Conservation (phyloP, 768 basidiomycete species). For the Pluteus cervinus region DNA sequence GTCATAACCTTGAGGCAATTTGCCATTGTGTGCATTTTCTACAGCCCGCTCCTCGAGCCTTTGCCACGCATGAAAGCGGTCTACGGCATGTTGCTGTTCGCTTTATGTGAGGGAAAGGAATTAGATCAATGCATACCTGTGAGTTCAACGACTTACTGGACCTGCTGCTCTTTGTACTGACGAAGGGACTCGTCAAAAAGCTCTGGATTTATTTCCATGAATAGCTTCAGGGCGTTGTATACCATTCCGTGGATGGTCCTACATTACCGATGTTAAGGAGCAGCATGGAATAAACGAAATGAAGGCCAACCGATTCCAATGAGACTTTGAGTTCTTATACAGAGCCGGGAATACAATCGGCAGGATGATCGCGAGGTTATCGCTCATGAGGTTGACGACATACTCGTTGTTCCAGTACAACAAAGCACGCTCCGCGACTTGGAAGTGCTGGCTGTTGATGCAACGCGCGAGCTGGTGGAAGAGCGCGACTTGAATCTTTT, state of each 20-base stretch:
- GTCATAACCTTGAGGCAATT: conserved; percentile 64
- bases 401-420: conserved; percentile 99
- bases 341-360: conserved; percentile 97
- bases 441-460: conserved; percentile 99
- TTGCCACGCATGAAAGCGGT: conserved; percentile 88
- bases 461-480: conserved; percentile 95
- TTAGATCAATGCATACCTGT: neutral
- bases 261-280: conserved; percentile 5
- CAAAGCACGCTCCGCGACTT: conserved; percentile 94
- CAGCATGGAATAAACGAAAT: conserved; percentile 3
- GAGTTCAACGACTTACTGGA: conserved; percentile 58
- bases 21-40: conserved; percentile 60
- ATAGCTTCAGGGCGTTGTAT: conserved; percentile 95
- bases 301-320: conserved; percentile 90
- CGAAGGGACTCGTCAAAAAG: conserved; percentile 92
- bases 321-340: conserved; percentile 92
- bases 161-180: conserved; percentile 84
- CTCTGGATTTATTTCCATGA: conserved; percentile 99
- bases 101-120: conserved; percentile 31
- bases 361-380: conserved; percentile 81
- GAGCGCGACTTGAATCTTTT: conserved; percentile 87
- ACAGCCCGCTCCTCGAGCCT: conserved; percentile 73
- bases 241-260: conserved; percentile 99
- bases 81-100: conserved; percentile 81
- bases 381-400: conserved; percentile 98